Conservation (phyloP, 495 filamentous ascomycete species). For the Neohortaea acidophila region DNA sequence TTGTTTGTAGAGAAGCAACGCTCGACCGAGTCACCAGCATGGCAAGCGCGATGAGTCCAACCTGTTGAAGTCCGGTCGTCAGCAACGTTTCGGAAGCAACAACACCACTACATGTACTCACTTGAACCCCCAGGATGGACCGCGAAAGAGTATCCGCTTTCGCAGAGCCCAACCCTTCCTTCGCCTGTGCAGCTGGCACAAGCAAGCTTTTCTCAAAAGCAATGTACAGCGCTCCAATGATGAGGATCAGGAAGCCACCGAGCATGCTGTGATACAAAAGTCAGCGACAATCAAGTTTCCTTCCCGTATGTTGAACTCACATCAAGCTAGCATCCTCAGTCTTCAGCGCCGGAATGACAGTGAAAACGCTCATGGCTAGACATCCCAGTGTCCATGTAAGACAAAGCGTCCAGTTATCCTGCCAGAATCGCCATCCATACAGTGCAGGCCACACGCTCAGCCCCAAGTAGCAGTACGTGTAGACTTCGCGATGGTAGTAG, state of each 20-base stretch:
- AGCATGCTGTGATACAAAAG: conserved; percentile 39
- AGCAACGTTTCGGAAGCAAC: too few species aligned
- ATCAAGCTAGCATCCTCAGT: conserved; percentile 62
- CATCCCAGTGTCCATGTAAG: conserved; percentile 65
- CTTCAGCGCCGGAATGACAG: conserved; percentile 74
- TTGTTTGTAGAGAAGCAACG: conserved; percentile 66
- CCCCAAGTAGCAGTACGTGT: conserved; percentile 62
- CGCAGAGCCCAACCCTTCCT: conserved; percentile 12
- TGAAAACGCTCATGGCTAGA: conserved; percentile 75
- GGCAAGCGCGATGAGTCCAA: conserved; percentile 71
- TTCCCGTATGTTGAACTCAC: conserved; percentile 37
- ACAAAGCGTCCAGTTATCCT: conserved; percentile 44
- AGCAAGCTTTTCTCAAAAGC: conserved; percentile 61
- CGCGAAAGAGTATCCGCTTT: conserved; percentile 19
- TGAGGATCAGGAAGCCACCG: conserved; percentile 65
- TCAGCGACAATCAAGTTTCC: background rate
- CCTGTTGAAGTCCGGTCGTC: conserved; percentile 22
- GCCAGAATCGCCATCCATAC: conserved; percentile 59
- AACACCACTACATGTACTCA: conserved; percentile 9
- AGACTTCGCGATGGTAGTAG: conserved; percentile 81
- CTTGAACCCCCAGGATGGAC: conserved; percentile 25
- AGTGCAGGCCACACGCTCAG: conserved; percentile 63
- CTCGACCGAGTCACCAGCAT: conserved; percentile 78
- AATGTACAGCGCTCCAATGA: conserved; percentile 65
- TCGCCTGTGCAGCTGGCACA: conserved; percentile 21